Conservation (phyloP, 208 protist species). For the Novymonas esmeraldas region DNA sequence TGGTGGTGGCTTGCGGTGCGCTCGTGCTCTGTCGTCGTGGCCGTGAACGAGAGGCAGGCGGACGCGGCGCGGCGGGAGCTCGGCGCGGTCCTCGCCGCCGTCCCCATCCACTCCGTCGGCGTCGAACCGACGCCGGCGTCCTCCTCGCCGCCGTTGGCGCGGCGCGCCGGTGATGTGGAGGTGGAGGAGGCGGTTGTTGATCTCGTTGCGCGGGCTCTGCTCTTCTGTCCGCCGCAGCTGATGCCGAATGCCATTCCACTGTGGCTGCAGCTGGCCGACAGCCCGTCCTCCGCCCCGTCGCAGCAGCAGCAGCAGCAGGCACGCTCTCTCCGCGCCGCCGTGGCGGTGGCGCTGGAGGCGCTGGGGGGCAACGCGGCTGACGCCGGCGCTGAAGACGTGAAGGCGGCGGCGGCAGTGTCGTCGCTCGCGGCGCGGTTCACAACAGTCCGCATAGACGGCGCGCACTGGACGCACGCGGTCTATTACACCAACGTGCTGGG, state of each 20-base stretch:
- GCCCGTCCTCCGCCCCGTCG: background rate
- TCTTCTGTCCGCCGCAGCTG: conserved; percentile 14
- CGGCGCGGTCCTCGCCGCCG: background rate
- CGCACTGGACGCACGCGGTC: conserved; percentile 41
- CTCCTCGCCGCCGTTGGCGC: conserved; percentile 19
- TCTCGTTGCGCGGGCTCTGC: conserved; percentile 16
- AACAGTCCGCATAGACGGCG: conserved; percentile 32
- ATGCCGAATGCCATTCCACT: conserved; percentile 23
- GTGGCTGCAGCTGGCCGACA: conserved; percentile 15
- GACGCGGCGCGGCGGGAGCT: conserved; percentile 6
- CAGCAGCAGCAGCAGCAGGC: conserved; percentile 6
- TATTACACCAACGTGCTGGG: conserved; percentile 31
- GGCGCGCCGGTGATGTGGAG: conserved; percentile 2
- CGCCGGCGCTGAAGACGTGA: background rate
- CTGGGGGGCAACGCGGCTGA: conserved; percentile 12
- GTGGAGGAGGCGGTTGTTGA: conserved; percentile 1
- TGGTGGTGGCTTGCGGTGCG: conserved; percentile 50
- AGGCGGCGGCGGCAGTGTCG: background rate
- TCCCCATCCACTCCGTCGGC: conserved; percentile 10
- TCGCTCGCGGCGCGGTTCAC: conserved; percentile 29
- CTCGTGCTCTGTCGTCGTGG: conserved; percentile 31
- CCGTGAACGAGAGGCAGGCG: conserved; percentile 30
- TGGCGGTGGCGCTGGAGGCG: conserved; percentile 20
- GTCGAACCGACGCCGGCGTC: conserved; percentile 21
- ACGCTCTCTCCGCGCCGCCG: conserved; percentile 15